Conservation (phyloP, 169 alveolate genomes). For the Blepharisma undulans region DNA sequence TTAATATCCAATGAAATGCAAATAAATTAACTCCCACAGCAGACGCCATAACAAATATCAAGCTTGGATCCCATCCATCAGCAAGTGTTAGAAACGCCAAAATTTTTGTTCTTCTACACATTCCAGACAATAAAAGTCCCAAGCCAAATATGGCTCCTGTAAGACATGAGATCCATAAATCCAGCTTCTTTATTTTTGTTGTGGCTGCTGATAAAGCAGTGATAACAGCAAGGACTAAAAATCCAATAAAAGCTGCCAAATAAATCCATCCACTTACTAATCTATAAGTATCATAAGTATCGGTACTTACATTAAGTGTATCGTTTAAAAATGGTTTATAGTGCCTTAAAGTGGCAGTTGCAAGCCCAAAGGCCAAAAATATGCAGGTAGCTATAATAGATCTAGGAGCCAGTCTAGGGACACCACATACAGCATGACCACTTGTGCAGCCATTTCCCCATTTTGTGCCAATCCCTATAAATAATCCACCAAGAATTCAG, state of each 20-base stretch:
- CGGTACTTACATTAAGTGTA: background rate
- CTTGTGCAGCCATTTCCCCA: slow-evolving; percentile 88
- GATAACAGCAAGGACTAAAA: slow-evolving; percentile 25
- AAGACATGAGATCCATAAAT: slow-evolving; percentile 44
- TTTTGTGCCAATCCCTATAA: slow-evolving; percentile 82
- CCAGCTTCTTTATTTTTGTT: slow-evolving; percentile 42
- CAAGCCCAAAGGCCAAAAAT: slow-evolving; percentile 76
- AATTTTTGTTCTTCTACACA: slow-evolving; percentile 74
- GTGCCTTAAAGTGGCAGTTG: slow-evolving; percentile 67
- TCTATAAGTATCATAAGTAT: background rate
- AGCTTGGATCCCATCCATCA: slow-evolving; percentile 75
- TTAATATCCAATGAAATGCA: slow-evolving; percentile 59
- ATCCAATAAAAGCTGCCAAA: slow-evolving; percentile 22
- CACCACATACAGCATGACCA: slow-evolving; percentile 89
- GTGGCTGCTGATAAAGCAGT: slow-evolving; percentile 18
- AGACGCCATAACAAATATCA: slow-evolving; percentile 74
- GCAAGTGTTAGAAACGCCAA: slow-evolving; percentile 64
- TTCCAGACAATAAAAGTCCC: slow-evolving; percentile 83
- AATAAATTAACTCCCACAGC: slow-evolving; percentile 69
- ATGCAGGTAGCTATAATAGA: slow-evolving; percentile 75
- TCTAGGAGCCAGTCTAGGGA: slow-evolving; percentile 76
- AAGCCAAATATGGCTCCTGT: slow-evolving; percentile 76
- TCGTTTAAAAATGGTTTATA: slow-evolving; percentile 43
- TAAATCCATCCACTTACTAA: background rate
- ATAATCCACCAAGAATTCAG: slow-evolving; percentile 75